These are phyloP conservation scores for Fusarium kyushuense DNA, from an alignment of 2,329 filamentous ascomycete genomes.

Conservation along the genomic window DNA sequence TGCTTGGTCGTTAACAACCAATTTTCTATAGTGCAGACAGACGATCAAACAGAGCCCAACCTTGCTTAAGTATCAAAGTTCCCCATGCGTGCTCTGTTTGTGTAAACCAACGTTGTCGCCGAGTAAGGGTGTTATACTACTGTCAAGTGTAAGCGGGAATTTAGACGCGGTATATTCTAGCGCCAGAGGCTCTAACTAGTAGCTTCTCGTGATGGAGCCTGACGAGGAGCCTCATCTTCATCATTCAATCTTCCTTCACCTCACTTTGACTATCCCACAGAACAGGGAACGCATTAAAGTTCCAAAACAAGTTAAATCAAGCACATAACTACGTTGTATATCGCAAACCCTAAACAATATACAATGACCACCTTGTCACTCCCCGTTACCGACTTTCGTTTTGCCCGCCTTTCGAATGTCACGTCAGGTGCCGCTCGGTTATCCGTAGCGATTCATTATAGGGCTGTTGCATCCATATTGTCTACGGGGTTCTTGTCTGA, in stretches of 20 bases:
- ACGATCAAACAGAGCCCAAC: background rate
- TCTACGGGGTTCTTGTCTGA: constrained; percentile 8
- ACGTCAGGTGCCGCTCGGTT: constrained; percentile 15
- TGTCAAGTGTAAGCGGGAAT: constrained; percentile 32
- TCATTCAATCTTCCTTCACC: background rate
- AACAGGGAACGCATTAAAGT: constrained; percentile 4
- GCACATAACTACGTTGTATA: background rate
- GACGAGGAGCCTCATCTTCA: background rate
- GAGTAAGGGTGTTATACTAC: constrained; percentile 17
- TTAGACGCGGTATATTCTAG: constrained; percentile 13
- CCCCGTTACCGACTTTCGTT: constrained; percentile 20
- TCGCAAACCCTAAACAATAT: constrained; percentile 13
- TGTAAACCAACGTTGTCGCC: background rate
- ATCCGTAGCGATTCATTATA: constrained; percentile 4
- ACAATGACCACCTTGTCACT: background rate
- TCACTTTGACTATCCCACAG: constrained; percentile 20
- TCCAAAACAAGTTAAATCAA: background rate
- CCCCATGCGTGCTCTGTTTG: background rate
- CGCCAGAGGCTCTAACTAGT: background rate
- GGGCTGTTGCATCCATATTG: constrained; percentile 20
- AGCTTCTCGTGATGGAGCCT: constrained; percentile 13
- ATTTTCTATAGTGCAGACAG: background rate
- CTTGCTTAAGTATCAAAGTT: background rate
- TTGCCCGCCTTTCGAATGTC: constrained; percentile 8
- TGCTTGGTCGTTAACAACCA: background rate